Conservation (phyloP, 208 protist genomes). For the Kentomonas sorsogonicus region DNA sequence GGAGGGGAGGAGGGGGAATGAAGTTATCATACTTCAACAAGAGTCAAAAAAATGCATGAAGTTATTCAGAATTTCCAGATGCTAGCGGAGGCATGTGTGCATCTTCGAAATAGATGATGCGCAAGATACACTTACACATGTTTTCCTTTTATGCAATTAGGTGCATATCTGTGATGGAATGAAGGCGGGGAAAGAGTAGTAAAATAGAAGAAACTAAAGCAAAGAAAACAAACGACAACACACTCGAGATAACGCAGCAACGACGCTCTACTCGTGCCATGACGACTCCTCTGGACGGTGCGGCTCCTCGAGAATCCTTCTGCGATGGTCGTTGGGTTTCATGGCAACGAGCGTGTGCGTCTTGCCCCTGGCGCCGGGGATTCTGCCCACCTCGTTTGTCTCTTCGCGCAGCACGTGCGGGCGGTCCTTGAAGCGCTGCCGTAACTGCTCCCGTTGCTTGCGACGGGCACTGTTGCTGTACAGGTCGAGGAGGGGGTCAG, state of each 20-base stretch:
- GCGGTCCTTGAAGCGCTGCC: constrained; percentile 47
- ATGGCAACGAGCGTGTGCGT: constrained; percentile 38
- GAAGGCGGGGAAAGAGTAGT: neutral
- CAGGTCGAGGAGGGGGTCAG: too few species aligned
- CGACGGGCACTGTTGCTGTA: too few species aligned
- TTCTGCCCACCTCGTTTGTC: constrained; percentile 21
- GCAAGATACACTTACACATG: neutral
- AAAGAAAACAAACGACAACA: neutral
- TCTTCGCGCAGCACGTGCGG: constrained; percentile 42
- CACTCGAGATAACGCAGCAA: constrained; percentile 13
- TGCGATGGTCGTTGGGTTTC: constrained; percentile 18
- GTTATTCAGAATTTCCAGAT: neutral
- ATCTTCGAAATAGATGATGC: too few species aligned
- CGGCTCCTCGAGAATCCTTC: constrained; percentile 11
- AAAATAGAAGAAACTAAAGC: neutral
- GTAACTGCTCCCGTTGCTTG: constrained; percentile 35
- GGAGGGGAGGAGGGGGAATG: neutral
- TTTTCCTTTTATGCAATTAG: neutral
- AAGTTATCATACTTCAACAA: constrained; percentile 13
- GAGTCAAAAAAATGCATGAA: constrained; percentile 11
- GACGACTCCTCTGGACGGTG: constrained; percentile 19
- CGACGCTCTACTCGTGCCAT: constrained; percentile 2
- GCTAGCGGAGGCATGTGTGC: too few species aligned
- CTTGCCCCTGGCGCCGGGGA: constrained; percentile 50
- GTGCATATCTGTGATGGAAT: neutral